These are phyloP conservation scores for Mycothermus thermophilus DNA, from an alignment of 495 filamentous ascomycete genomes.

Conservation along the genomic window DNA sequence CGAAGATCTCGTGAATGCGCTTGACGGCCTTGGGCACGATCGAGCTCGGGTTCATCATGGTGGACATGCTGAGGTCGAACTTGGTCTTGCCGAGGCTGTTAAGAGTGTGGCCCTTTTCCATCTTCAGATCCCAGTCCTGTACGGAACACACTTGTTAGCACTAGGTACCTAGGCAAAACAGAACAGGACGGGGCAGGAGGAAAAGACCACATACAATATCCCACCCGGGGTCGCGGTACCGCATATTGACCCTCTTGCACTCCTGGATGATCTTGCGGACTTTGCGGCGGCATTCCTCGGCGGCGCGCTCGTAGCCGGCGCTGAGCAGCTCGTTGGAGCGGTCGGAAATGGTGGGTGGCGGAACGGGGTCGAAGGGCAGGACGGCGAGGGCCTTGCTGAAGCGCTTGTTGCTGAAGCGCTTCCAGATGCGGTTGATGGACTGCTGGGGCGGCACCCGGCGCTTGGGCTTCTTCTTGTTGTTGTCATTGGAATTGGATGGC, in stretches of 20 bases:
- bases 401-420: constrained; percentile 54
- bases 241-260: constrained; percentile 73
- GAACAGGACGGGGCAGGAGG: neutral
- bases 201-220: constrained; percentile 46
- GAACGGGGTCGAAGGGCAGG: constrained; percentile 35
- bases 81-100: constrained; percentile 32
- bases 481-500: constrained; percentile 11
- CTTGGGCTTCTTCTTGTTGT: constrained; percentile 39
- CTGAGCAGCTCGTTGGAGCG: constrained; percentile 34
- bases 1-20: constrained; percentile 72
- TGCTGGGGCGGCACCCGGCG: constrained; percentile 57
- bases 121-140: constrained; percentile 40
- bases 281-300: constrained; percentile 54
- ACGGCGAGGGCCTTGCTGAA: constrained; percentile 35
- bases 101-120: constrained; percentile 32
- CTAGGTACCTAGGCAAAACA: neutral
- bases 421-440: constrained; percentile 67
- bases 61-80: constrained; percentile 28
- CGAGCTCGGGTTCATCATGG: constrained; percentile 24
- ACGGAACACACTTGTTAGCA: neutral
- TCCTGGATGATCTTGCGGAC: constrained; percentile 81
- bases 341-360: constrained; percentile 29
- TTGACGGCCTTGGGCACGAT: constrained; percentile 50
- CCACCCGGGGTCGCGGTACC: constrained; percentile 81
- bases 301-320: constrained; percentile 63